Percentiles rank a stretch among this genome's conserved stretches.
Conservation (phyloP, 2,329 filamentous ascomycete species). For the Diplodia intermedia region DNA sequence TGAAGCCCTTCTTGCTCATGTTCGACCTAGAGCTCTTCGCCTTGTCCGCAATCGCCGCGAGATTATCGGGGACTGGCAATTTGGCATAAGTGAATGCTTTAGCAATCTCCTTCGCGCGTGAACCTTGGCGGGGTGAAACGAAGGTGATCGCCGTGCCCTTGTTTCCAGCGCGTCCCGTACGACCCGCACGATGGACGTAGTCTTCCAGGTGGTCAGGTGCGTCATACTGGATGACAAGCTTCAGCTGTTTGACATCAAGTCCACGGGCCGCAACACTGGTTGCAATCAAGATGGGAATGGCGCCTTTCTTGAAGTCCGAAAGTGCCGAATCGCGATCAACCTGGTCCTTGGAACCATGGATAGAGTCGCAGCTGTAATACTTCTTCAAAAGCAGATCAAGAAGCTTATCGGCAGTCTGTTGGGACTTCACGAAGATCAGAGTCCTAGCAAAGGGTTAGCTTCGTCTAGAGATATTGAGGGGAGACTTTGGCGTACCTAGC, state of each 20-base stretch:
- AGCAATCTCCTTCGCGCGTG: slow-evolving; percentile 84
- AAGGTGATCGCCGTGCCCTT: slow-evolving; percentile 95
- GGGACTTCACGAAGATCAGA: slow-evolving; percentile 89
- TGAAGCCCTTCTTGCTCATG: slow-evolving; percentile 82
- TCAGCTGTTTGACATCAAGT: slow-evolving; percentile 93
- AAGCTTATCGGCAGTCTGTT: slow-evolving; percentile 85
- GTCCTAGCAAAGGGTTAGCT: slow-evolving; percentile 49
- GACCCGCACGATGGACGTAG: slow-evolving; percentile 92
- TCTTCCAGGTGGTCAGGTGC: slow-evolving; percentile 94
- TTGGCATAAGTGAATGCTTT: slow-evolving; percentile 94
- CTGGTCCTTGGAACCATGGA: slow-evolving; percentile 93
- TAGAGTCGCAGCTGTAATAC: slow-evolving; percentile 89
- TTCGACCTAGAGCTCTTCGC: slow-evolving; percentile 93
- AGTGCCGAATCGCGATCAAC: slow-evolving; percentile 92
- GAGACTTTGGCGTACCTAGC: slow-evolving; percentile 59
- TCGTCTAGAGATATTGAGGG: neutral
- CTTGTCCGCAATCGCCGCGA: slow-evolving; percentile 72
- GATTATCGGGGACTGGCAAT: slow-evolving; percentile 76
- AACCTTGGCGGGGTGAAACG: slow-evolving; percentile 88
- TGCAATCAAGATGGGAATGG: slow-evolving; percentile 87
- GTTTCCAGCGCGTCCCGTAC: slow-evolving; percentile 92
- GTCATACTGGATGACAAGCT: slow-evolving; percentile 95
- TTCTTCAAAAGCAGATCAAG: slow-evolving; percentile 80
- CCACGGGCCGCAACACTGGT: slow-evolving; percentile 96
- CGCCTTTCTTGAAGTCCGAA: slow-evolving; percentile 88